A percentile compares a stretch with the other conserved stretches of the same genome.
phyloP scores from a whole-genome alignment of 441 rosid species.

The Jatropha podagrica region DNA sequence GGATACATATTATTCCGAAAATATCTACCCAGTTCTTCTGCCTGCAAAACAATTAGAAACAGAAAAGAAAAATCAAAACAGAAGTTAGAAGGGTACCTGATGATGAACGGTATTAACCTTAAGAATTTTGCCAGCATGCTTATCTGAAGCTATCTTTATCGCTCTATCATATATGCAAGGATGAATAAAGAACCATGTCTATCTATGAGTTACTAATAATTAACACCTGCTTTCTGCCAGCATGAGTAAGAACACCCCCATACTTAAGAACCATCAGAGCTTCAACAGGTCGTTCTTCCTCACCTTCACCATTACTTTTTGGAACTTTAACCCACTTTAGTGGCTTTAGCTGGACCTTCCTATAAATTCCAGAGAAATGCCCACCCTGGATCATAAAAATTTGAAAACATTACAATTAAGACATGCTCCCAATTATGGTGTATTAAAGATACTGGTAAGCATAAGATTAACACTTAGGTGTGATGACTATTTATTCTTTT shows the following conservation, averaged over 20 bases:
- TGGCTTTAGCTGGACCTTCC: slow-evolving; percentile 99
- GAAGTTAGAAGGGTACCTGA: slow-evolving; percentile 3
- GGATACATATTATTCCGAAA: slow-evolving; percentile 99
- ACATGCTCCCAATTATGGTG: not conserved
- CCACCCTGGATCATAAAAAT: slow-evolving; percentile 73
- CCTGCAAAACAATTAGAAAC: slow-evolving; percentile 50
- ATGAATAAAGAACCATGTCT: not conserved
- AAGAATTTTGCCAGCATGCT: not conserved
- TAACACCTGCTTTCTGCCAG: slow-evolving; percentile 98
- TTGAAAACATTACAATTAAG: slow-evolving; percentile 12
- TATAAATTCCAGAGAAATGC: slow-evolving; percentile 98
- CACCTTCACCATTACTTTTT: slow-evolving; percentile 81
- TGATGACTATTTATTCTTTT: not conserved
- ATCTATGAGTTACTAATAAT: slow-evolving; percentile 18
- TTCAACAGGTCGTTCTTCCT: slow-evolving; percentile 92
- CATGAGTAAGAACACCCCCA: slow-evolving; percentile 99
- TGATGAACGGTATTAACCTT: not conserved
- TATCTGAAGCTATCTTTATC: slow-evolving; percentile 8
- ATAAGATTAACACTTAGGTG: not conserved
- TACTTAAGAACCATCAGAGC: slow-evolving; percentile 99
- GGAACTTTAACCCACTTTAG: slow-evolving; percentile 87
- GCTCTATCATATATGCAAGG: slow-evolving; percentile 3
- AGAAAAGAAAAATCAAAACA: slow-evolving; percentile 15
- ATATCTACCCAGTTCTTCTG: slow-evolving; percentile 98
- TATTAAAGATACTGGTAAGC: not conserved